A percentile compares a stretch with the other conserved stretches of the same genome.
phyloP scores from a whole-genome alignment of 495 filamentous ascomycete species.

The Friedmanniomyces endolithicus region DNA sequence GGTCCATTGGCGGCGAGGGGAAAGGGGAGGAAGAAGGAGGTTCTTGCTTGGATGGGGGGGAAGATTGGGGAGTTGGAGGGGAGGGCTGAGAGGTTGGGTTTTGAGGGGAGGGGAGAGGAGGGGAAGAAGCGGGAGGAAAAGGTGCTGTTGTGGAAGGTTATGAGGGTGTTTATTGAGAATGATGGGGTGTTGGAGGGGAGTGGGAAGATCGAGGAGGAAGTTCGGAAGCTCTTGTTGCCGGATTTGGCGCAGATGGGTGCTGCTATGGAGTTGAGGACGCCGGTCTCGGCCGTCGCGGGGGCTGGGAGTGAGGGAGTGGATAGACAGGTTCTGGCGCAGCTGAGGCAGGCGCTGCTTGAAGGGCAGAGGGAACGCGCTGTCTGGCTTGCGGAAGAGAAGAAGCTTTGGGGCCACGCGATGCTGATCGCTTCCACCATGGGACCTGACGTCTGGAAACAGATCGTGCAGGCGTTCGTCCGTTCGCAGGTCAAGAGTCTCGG shows the following conservation, averaged over 20 bases:
- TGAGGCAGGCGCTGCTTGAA: conserved; percentile 57
- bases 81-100: conserved; percentile 40
- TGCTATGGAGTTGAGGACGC: conserved; percentile 11
- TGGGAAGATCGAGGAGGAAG: conserved; percentile 54
- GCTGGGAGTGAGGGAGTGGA: conserved; percentile 50
- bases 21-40: conserved; percentile 93
- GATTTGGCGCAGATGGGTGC: conserved; percentile 32
- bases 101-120: conserved; percentile 15
- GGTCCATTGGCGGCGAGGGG: conserved; percentile 59
- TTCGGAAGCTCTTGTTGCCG: conserved; percentile 63
- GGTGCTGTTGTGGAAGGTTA: conserved; percentile 75
- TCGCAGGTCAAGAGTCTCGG: conserved; percentile 74
- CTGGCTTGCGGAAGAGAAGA: conserved; percentile 86
- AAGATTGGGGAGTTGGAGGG: conserved; percentile 62
- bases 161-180: conserved; percentile 66
- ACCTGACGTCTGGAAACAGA: conserved; percentile 69
- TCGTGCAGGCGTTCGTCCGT: conserved; percentile 84
- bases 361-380: conserved; percentile 86
- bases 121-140: conserved; percentile 59
- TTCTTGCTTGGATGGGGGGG: conserved; percentile 63
- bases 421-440: conserved; percentile 69
- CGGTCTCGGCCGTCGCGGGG: conserved; percentile 17
- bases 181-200: conserved; percentile 76
- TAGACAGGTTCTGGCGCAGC: conserved; percentile 49
- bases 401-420: conserved; percentile 93